Evolutionary conservation across 257 asterid species (phyloP), one percentile per base, ranked within the genome.

Genomic region (Scutellaria barbata): DNA sequence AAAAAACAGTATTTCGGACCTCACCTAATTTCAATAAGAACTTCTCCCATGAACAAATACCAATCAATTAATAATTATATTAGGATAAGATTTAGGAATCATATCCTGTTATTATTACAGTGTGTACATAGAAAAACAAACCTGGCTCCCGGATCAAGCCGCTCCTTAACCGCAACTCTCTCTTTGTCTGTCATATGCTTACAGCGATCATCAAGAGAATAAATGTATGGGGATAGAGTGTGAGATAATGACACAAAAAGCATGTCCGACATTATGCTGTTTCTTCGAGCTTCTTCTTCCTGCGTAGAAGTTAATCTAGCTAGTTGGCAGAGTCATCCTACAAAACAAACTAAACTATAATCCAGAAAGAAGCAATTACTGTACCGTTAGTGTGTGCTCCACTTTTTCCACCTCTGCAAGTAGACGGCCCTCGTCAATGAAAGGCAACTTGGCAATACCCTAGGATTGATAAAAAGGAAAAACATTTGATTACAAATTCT

Each of bases 371-470:
- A 59, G 46, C 25, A 11, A 48, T 16, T 57, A 30, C 33, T 12
- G 16, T 81, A 93, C 98, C 87, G 96, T 87, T 50, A 90, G 89
- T n/a, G 97, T 94, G 75, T 87, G 88, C 81, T 94, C 98, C 69
- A 94, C 42, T 79, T 90, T 91, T 63, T 85, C 89, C 69, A 94
- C 98, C 81, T 94, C 98, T 2, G 86, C 83, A 65, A 94, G 96
- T 71, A 94, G 92, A 73, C 98, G 96, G 25, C 51, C 63, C 82
- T 91, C 97, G 79, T 90, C 97, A 79, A 94, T 94, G 83, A 94
- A 94, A 60, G 99, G 99, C 81, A 94, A 78, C 74, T 94, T 94
- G 63, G 97, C 99, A 76, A 94, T 75, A 57, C 99, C 99, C 99
- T 94, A 73, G 45, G 51, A 56, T 51, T 7, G 43, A 57, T 48